Conservation (phyloP, 768 basidiomycete genomes). For the Suillus lakei region DNA sequence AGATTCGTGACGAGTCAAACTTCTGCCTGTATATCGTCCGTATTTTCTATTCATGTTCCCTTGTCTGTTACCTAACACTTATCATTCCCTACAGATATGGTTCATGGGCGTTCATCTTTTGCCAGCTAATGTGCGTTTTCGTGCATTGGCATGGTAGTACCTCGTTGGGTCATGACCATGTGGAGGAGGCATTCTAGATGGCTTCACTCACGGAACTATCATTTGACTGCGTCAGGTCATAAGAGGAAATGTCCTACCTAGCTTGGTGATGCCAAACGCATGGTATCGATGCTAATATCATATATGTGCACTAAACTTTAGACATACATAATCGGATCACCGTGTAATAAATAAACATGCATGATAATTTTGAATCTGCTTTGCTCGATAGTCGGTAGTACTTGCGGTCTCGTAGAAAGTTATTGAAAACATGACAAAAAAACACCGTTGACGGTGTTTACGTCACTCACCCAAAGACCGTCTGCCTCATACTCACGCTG, state of each 20-base stretch:
- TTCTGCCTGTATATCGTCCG: constrained; percentile 20
- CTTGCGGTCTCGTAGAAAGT: too few species aligned
- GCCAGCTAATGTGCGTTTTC: neutral
- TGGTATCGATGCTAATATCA: neutral
- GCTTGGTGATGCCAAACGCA: neutral
- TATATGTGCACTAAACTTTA: neutral
- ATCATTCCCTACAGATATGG: neutral
- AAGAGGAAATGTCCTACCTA: neutral
- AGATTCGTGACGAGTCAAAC: constrained; percentile 15
- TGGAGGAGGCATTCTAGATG: neutral
- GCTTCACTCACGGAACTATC: neutral
- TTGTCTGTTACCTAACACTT: neutral
- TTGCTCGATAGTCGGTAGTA: neutral
- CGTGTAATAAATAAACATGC: too few species aligned
- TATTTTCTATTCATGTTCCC: neutral
- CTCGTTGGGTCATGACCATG: neutral
- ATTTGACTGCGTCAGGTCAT: neutral
- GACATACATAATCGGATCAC: too few species aligned
- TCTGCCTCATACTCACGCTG: too few species aligned
- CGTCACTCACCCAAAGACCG: too few species aligned
- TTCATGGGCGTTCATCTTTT: neutral
- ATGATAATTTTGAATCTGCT: neutral
- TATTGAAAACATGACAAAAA: too few species aligned
- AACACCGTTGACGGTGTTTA: too few species aligned
- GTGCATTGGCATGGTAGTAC: neutral